A percentile compares a stretch with the other conserved stretches of the same genome.
Evolutionary conservation across 2,329 filamentous ascomycete species (phyloP).

Genomic region (Chalaropsis ovoidea): DNA sequence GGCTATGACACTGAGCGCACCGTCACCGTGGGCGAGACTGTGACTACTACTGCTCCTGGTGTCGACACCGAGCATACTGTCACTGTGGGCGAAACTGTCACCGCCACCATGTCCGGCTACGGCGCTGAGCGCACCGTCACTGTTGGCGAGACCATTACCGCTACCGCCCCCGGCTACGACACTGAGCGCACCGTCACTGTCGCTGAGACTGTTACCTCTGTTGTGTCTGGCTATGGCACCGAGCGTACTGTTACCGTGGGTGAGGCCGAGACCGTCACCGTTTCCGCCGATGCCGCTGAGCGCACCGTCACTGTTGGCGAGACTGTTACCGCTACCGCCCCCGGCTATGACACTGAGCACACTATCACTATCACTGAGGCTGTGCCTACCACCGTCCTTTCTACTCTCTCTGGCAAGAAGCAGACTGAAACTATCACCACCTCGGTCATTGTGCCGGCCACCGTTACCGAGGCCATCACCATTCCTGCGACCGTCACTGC

Average conservation of each 20-base stretch:
- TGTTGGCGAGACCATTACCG: slow-evolving; percentile 18
- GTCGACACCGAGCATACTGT: slow-evolving; percentile 11
- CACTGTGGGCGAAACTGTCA: slow-evolving; percentile 12
- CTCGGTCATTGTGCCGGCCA: slow-evolving; percentile 21
- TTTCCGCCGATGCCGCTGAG: slow-evolving; percentile 32
- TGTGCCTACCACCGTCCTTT: slow-evolving; percentile 30
- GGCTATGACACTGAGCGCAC: slow-evolving; percentile 10
- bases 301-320: slow-evolving; percentile 34
- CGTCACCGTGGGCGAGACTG: slow-evolving; percentile 22
- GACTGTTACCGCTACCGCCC: slow-evolving; percentile 32
- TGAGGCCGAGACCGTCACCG: slow-evolving; percentile 30
- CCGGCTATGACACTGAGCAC: slow-evolving; percentile 34
- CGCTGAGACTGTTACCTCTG: slow-evolving; percentile 27
- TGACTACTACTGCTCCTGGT: slow-evolving; percentile 27
- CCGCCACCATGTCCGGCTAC: slow-evolving; percentile 32
- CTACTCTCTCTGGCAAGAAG: slow-evolving; percentile 8
- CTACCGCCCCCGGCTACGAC: slow-evolving; percentile 16
- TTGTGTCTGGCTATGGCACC: slow-evolving; percentile 28
- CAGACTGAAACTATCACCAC: slow-evolving; percentile 21
- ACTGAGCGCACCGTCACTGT: slow-evolving; percentile 23
- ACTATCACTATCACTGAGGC: slow-evolving; percentile 33
- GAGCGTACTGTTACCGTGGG: slow-evolving; percentile 29
- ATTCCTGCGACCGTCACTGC: slow-evolving; percentile 22
- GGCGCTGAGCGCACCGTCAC: slow-evolving; percentile 31
- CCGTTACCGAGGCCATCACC: slow-evolving; percentile 21